Evolutionary conservation across 192 early-diverging fungal genomes (phyloP).

Genomic region (Coemansia sp.): DNA sequence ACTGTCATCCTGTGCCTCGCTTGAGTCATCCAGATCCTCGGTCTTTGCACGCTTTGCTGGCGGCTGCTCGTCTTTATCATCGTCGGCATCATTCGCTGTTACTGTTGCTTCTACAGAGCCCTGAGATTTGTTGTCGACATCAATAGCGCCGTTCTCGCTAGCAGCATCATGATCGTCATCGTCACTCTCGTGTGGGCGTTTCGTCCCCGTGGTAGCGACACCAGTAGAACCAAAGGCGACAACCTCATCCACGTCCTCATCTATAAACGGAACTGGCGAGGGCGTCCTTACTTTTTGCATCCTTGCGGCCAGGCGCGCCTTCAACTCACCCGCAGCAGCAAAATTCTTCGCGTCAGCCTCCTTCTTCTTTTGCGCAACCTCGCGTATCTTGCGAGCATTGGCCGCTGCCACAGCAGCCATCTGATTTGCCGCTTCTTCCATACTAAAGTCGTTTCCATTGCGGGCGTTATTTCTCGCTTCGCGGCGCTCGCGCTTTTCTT

Average conservation of each 20-base stretch:
- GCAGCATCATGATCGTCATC: neutral
- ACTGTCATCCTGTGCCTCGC: neutral
- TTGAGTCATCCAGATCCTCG: conserved; percentile 8
- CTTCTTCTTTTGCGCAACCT: conserved; percentile 14
- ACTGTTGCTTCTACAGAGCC: neutral
- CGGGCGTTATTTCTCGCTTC: conserved; percentile 8
- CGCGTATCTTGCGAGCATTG: conserved; percentile 40
- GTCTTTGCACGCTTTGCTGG: conserved; percentile 19
- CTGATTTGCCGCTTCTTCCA: conserved; percentile 47
- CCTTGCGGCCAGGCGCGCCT: conserved; percentile 56
- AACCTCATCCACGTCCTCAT: conserved; percentile 18
- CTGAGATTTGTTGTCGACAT: neutral
- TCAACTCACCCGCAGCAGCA: conserved; percentile 67
- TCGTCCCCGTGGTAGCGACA: conserved; percentile 25
- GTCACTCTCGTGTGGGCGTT: conserved; percentile 54
- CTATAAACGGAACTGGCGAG: neutral
- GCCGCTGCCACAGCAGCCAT: conserved; percentile 57
- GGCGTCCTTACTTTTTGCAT: neutral
- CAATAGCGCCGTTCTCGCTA: conserved; percentile 1
- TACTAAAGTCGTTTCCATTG: conserved; percentile 14
- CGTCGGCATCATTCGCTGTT: conserved; percentile 5
- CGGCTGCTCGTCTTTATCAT: conserved; percentile 7
- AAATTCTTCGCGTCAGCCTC: conserved; percentile 47
- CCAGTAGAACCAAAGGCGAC: conserved; percentile 22
- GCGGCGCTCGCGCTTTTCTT: conserved; percentile 52